A percentile compares a stretch with the other conserved stretches of the same genome.
phyloP scores from a whole-genome alignment of 768 basidiomycete species.

The Saitozyma sp. region DNA sequence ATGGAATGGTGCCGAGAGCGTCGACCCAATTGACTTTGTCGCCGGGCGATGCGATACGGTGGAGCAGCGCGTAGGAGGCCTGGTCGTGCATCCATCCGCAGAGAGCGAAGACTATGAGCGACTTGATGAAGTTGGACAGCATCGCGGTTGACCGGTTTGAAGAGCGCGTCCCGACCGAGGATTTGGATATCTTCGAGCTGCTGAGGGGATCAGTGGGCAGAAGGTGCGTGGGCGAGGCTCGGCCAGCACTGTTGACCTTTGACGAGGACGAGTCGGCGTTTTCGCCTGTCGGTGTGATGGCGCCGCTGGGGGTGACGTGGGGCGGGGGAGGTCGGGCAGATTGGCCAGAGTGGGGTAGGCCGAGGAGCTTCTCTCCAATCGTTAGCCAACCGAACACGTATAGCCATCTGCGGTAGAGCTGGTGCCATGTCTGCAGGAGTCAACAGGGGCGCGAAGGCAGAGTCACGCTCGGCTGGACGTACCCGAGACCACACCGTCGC shows the following conservation, averaged over 20 bases:
- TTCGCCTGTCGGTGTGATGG: too few relatives aligned
- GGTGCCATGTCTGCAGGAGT: constrained; percentile 37
- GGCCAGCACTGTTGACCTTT: constrained; percentile 5
- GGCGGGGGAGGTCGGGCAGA: neutral
- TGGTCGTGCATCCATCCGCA: constrained; percentile 39
- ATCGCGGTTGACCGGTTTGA: neutral
- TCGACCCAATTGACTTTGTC: constrained; percentile 5
- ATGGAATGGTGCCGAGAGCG: constrained; percentile 22
- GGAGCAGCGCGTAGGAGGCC: constrained; percentile 13
- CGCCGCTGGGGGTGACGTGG: too few relatives aligned
- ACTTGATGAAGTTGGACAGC: constrained; percentile 36
- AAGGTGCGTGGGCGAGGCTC: constrained; percentile 28
- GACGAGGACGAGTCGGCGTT: neutral
- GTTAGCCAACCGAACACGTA: constrained; percentile 37
- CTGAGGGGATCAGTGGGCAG: constrained; percentile 12
- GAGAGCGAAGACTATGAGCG: constrained; percentile 37
- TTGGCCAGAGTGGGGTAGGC: constrained; percentile 20
- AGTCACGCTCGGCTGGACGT: constrained; percentile 8
- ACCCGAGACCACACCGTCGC: constrained; percentile 41
- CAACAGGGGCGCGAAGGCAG: constrained; percentile 3
- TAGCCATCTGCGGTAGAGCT: constrained; percentile 33
- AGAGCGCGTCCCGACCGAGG: too few relatives aligned
- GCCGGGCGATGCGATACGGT: constrained; percentile 4
- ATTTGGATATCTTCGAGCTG: constrained; percentile 3
- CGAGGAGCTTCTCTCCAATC: constrained; percentile 39